Base-by-base conservation (phyloP, 169 alveolate species). In the Babesia bovis region DNA sequence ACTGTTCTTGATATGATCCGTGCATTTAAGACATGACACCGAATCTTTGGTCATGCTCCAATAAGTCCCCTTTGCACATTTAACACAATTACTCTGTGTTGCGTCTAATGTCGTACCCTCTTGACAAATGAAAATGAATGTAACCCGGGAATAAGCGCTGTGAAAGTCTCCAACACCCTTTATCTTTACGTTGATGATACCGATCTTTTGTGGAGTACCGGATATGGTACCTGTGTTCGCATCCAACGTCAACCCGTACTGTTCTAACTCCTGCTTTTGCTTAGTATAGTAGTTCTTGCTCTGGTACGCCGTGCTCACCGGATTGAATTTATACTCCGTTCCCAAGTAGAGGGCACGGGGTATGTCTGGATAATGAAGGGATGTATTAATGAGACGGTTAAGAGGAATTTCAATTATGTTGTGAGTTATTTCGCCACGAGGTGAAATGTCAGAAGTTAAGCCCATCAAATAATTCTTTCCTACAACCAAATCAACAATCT, bases 11-110 rank as follows among this genome's bases (percentile, higher is more conserved):
- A 66, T 47, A 33, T 45, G 44, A 35, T 60, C 65, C n/a, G 55
- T 50, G 58, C 93, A 87, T 13, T 55, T 71, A 3, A 70, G 59
- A 58, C 91, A 83, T 21, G 47, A 30, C 25, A 25, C 53, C 13
- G 15, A 15, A 35, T 23, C 56, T 36, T 32, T 9, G 36, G 0
- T 40, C 10, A 12, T 15, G 33, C 21, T 68, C 79, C 81, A 45
- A 45, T 19, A 77, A 13, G 47, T 47, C 23, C 85, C 85, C 19
- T n/a, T 30, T 17, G 41, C 58, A 70, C 87, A 79, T 26, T 26
- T 30, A 6, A 33, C 36, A 33, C 87, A 79, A 17, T 28, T 9
- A 23, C 50, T 57, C 15, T 41, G 17, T n/a, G 70, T 5, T 38
- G 23, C 4, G n/a, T 69, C 60, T 13, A 10, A 44, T 33, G 21